Base-by-base conservation (phyloP, 352 stramenopile genomes). In the Pythium monospermum region DNA sequence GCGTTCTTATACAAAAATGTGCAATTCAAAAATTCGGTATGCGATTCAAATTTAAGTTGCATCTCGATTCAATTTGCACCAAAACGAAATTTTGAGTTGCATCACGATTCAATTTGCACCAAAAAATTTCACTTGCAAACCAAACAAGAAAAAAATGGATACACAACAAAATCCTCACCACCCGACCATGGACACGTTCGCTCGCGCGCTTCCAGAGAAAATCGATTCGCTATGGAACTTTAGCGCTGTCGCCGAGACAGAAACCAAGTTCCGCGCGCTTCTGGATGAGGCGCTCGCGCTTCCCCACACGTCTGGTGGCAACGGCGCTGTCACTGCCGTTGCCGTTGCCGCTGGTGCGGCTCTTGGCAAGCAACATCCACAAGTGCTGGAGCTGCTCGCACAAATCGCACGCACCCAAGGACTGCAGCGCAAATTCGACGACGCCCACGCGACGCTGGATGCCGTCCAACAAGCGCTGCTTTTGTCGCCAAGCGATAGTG, bases 371-470 rank as follows among this genome's bases (percentile, higher is more conserved):
- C 30, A 8, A 16, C 43, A 28, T 18, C 39, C 49, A 3, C 28
- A 41, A n/a, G 41, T 57, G 6, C 37, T 64, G 10, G 46, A 57
- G 27, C 23, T 64, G 26, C 39, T 64, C 26, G 61, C 53, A 6
- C 60, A 68, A 21, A 53, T 68, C 23, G 60, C 60, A 22, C 60
- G 60, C n/a, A 49, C 54, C 4, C 43, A 57, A 16, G 54, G 59
- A 15, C 54, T 68, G 0, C 60, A 52, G 30, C 40, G 51, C 16
- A 46, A 35, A 10, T 68, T 68, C 35, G 54, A 60, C 31, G 43
- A 51, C 1, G 60, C 60, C 21, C 54, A 61, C 30, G 44, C 6
- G 25, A 44, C 47, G 25, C 45, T 68, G 4, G 59, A 68, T 33
- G 33, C 18, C 19, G 48, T 68, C 18, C 38, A 47, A 15, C 26